Conservation (phyloP, 306 rosid species). For the Cicer chorassanicum region DNA sequence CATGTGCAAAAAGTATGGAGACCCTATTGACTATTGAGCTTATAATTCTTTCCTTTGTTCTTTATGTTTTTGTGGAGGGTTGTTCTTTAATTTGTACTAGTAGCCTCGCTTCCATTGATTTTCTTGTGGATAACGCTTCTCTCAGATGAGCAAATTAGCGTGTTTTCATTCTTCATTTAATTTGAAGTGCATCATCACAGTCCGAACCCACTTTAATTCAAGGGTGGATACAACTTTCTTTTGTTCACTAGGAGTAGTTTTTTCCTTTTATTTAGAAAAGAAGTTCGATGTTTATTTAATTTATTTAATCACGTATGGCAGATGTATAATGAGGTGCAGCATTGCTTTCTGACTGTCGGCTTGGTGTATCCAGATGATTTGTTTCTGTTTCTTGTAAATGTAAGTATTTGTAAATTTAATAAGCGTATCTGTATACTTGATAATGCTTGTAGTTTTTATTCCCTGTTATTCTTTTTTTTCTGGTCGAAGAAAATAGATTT, state of each 20-base stretch:
- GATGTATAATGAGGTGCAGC: constrained; percentile 96
- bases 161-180: constrained; percentile 7
- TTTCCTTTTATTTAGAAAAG: constrained; percentile 14
- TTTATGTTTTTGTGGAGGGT: constrained; percentile 29
- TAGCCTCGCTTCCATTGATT: constrained; percentile 34
- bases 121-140: constrained; percentile 19
- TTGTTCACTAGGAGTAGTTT: constrained; percentile 19
- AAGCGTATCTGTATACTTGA: constrained; percentile 32
- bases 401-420: constrained; percentile 54
- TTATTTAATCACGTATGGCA: constrained; percentile 51
- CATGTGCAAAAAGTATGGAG: constrained; percentile 33
- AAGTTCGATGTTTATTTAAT: constrained; percentile 18
- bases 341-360: constrained; percentile 92
- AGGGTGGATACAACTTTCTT: constrained; percentile 15
- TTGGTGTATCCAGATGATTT: constrained; percentile 90
- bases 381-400: constrained; percentile 80
- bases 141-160: constrained; percentile 3
- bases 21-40: constrained; percentile 17
- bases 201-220: constrained; percentile 21
- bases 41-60: constrained; percentile 14
- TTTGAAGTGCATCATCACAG: constrained; percentile 6
- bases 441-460: background rate
- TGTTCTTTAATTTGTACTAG: constrained; percentile 27
- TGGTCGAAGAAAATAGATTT: constrained; percentile 21
- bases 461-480: background rate